Conservation (phyloP, 2,329 filamentous ascomycete species). For the Aspergillus melleus region DNA sequence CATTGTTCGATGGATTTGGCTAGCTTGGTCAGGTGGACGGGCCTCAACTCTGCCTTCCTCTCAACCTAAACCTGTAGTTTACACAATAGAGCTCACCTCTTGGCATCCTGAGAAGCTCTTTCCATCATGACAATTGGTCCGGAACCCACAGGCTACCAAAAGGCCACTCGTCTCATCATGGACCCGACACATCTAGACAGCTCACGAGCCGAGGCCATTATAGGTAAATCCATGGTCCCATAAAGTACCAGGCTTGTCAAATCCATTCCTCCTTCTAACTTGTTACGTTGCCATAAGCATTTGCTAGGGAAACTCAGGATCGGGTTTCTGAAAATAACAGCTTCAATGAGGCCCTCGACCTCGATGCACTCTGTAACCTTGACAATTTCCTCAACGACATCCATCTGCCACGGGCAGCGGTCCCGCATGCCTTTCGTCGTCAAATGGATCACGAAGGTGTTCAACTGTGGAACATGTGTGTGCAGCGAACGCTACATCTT, state of each 20-base stretch:
- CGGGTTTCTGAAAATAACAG: conserved; percentile 4
- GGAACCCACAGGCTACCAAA: background rate
- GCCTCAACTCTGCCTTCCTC: background rate
- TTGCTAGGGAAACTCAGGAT: conserved; percentile 21
- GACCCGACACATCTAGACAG: background rate
- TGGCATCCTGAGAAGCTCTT: background rate
- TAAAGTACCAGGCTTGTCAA: background rate
- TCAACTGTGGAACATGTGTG: conserved; percentile 41
- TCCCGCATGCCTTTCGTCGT: conserved; percentile 11
- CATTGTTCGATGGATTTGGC: conserved; percentile 1
- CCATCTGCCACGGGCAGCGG: conserved; percentile 5
- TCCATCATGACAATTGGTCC: background rate
- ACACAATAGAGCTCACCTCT: too few species aligned
- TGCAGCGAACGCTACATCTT: conserved; percentile 17
- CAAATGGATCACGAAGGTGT: conserved; percentile 34
- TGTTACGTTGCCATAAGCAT: conserved; percentile 18
- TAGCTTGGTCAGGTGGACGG: conserved; percentile 17
- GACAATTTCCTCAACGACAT: conserved; percentile 18
- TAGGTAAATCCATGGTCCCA: background rate
- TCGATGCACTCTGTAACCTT: conserved; percentile 12
- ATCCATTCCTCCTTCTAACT: background rate
- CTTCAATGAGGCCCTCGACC: background rate
- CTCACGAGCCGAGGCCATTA: background rate
- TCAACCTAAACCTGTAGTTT: background rate
- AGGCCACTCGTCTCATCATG: background rate